Conservation (phyloP, 2,329 filamentous ascomycete genomes). For the Mycosphaerella sp. region DNA sequence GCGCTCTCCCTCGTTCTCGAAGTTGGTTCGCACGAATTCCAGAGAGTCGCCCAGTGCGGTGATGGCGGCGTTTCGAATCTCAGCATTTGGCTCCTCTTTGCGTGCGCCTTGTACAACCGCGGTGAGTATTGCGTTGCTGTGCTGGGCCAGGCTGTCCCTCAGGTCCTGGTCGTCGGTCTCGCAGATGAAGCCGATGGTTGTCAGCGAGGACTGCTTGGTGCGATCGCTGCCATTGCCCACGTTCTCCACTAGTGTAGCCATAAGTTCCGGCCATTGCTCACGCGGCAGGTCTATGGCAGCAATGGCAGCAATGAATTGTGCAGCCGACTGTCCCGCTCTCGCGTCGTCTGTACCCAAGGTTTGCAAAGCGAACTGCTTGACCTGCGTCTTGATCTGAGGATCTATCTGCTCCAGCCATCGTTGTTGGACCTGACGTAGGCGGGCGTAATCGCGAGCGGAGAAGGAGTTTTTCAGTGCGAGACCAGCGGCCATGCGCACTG, state of each 20-base stretch:
- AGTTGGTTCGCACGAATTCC: conserved; percentile 96
- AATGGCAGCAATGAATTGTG: conserved; percentile 92
- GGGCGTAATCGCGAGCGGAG: conserved; percentile 80
- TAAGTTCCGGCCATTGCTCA: conserved; percentile 87
- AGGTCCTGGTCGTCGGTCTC: conserved; percentile 88
- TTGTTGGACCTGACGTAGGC: conserved; percentile 82
- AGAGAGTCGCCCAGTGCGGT: conserved; percentile 91
- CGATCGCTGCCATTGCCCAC: conserved; percentile 80
- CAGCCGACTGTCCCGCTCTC: conserved; percentile 80
- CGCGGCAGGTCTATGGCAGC: conserved; percentile 90
- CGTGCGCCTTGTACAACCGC: conserved; percentile 95
- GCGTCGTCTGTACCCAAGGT: conserved; percentile 73
- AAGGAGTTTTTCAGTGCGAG: conserved; percentile 98
- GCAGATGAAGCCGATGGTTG: conserved; percentile 97
- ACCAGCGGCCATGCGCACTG: conserved; percentile 90
- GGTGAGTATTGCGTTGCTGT: conserved; percentile 96
- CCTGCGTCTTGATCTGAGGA: conserved; percentile 71
- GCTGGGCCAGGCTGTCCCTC: conserved; percentile 68
- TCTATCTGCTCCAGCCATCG: conserved; percentile 88
- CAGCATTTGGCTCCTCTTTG: conserved; percentile 87
- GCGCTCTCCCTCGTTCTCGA: conserved; percentile 96
- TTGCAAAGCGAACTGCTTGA: conserved; percentile 86
- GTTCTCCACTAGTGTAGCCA: conserved; percentile 83
- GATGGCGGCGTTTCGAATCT: conserved; percentile 89
- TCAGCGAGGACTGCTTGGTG: conserved; percentile 90